phyloP scores from a whole-genome alignment of 1,139 yeast genomes.

The Blastobotrys indianensis region DNA sequence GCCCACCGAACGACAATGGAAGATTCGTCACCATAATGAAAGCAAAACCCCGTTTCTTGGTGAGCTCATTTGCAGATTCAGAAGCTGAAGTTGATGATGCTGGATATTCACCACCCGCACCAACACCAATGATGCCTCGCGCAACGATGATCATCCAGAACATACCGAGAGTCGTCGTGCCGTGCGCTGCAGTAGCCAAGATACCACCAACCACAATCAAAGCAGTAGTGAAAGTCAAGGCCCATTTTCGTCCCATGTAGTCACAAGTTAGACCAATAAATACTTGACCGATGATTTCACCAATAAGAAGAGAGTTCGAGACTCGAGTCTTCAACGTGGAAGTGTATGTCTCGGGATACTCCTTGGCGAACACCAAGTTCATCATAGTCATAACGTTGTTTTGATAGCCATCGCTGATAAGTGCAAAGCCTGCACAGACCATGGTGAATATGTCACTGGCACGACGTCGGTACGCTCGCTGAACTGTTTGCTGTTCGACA shows the following conservation, averaged over 20 bases:
- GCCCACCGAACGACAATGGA: slow-evolving; percentile 71
- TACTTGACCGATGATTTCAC: slow-evolving; percentile 55
- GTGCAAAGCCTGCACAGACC: slow-evolving; percentile 52
- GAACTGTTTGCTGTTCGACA: background rate
- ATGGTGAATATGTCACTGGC: slow-evolving; percentile 37
- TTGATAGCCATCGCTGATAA: slow-evolving; percentile 60
- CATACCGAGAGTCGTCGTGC: slow-evolving; percentile 50
- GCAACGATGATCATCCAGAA: slow-evolving; percentile 70
- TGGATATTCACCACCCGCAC: slow-evolving; percentile 75
- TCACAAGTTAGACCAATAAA: slow-evolving; percentile 52
- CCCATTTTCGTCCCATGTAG: slow-evolving; percentile 52
- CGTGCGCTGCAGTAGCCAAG: slow-evolving; percentile 55
- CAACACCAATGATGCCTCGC: slow-evolving; percentile 64
- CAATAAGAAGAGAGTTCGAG: slow-evolving; percentile 53
- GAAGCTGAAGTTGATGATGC: slow-evolving; percentile 64
- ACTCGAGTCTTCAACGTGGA: slow-evolving; percentile 48
- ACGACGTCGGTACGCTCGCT: background rate
- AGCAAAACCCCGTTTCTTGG: slow-evolving; percentile 56
- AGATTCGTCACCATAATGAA: slow-evolving; percentile 64
- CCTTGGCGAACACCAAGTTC: slow-evolving; percentile 43
- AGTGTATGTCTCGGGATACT: slow-evolving; percentile 43
- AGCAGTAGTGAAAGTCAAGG: slow-evolving; percentile 49
- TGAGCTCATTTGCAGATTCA: slow-evolving; percentile 68
- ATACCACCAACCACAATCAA: slow-evolving; percentile 52
- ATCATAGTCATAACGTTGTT: slow-evolving; percentile 56